A percentile compares a stretch with the other conserved stretches of the same genome.
Conservation (phyloP, 345 rosid genomes). For the Hibiscus syriacus region DNA sequence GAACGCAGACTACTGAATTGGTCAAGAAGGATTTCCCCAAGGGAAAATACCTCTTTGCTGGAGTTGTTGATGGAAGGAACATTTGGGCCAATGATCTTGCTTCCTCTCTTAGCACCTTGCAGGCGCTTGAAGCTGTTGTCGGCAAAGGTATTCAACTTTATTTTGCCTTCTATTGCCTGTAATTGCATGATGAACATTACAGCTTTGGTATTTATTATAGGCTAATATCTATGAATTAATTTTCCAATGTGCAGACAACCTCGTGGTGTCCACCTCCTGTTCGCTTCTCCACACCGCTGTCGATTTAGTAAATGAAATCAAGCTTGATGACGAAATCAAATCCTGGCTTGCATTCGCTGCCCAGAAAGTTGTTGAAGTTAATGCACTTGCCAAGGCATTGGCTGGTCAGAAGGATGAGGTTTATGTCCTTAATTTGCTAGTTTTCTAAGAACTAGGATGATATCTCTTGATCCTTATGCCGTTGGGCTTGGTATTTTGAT, state of each 20-base stretch:
- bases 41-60: slow-evolving; percentile 87
- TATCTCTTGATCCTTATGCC: background rate
- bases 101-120: slow-evolving; percentile 55
- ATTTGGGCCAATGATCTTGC: slow-evolving; percentile 98
- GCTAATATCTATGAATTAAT: background rate
- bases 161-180: background rate
- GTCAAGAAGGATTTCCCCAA: slow-evolving; percentile 70
- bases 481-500: background rate
- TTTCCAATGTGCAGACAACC: slow-evolving; percentile 51
- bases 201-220: background rate
- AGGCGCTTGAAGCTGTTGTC: slow-evolving; percentile 59
- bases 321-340: slow-evolving; percentile 77
- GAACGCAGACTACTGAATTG: slow-evolving; percentile 71
- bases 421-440: slow-evolving; percentile 4
- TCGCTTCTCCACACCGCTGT: slow-evolving; percentile 99
- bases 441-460: background rate
- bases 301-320: slow-evolving; percentile 79
- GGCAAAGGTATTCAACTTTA: slow-evolving; percentile 60
- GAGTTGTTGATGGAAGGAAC: slow-evolving; percentile 96
- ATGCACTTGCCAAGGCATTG: slow-evolving; percentile 86
- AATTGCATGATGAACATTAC: background rate
- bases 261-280: slow-evolving; percentile 93
- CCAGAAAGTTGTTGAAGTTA: slow-evolving; percentile 90
- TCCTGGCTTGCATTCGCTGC: slow-evolving; percentile 99
- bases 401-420: slow-evolving; percentile 91